These are phyloP conservation scores for Anthoceros angustus DNA, from an alignment of 225 moss, liverwort and hornwort species.

Conservation along the genomic window DNA sequence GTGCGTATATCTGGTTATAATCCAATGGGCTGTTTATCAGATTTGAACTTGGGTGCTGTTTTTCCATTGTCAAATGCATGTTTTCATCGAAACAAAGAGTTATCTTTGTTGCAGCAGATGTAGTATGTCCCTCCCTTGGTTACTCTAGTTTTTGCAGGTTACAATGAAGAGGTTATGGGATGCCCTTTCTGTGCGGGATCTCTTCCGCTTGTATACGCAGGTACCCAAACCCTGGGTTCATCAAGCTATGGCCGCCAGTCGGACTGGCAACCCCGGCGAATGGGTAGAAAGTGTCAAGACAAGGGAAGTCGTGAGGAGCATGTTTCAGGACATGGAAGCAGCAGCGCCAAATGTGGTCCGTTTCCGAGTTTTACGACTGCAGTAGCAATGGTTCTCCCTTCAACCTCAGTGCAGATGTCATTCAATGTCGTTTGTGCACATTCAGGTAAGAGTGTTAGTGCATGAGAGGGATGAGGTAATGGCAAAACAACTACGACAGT, in stretches of 20 bases:
- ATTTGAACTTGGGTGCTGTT: too few relatives aligned
- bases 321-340: slow-evolving; percentile 60
- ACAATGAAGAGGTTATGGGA: slow-evolving; percentile 48
- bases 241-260: slow-evolving; percentile 32
- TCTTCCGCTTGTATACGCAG: slow-evolving; percentile 18
- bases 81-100: too few relatives aligned
- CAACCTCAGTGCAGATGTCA: not conserved
- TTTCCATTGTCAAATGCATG: too few relatives aligned
- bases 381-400: too few relatives aligned
- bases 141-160: slow-evolving; percentile 14
- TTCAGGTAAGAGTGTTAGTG: slow-evolving; percentile 52
- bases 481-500: slow-evolving; percentile 59
- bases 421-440: slow-evolving; percentile 28
- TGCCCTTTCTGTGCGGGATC: slow-evolving; percentile 67
- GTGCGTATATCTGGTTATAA: slow-evolving; percentile 23
- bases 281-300: slow-evolving; percentile 76
- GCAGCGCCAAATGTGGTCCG: slow-evolving; percentile 65
- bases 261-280: slow-evolving; percentile 42
- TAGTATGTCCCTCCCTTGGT: too few relatives aligned
- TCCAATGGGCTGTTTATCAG: too few relatives aligned
- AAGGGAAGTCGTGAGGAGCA: slow-evolving; percentile 59
- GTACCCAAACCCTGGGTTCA: slow-evolving; percentile 5
- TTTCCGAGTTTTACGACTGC: not conserved
- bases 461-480: slow-evolving; percentile 88
- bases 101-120: too few relatives aligned